Evolutionary conservation across 139 green algal species (phyloP), one percentile per base, ranked within the genome.

Genomic region (Chlorella sp.): DNA sequence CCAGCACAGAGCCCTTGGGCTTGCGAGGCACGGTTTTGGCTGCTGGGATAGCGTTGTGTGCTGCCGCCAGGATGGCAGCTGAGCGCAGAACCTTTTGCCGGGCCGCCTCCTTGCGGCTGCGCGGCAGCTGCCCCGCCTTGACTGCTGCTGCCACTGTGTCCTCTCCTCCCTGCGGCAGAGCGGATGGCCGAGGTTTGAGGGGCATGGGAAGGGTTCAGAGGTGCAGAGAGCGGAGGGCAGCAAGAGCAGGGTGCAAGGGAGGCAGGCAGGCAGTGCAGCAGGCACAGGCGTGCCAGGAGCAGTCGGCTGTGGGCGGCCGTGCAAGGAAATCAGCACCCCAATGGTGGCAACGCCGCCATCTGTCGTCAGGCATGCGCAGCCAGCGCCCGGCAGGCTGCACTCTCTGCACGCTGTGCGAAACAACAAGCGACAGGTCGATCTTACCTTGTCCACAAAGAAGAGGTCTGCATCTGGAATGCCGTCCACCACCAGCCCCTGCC

Each of bases 371-470:
- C n/a, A n/a, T n/a, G n/a, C n/a, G n/a, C n/a, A n/a, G n/a, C n/a
- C n/a, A n/a, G n/a, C n/a, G n/a, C n/a, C n/a, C n/a, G n/a, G n/a
- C n/a, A n/a, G n/a, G n/a, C n/a, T n/a, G n/a, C n/a, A n/a, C n/a
- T n/a, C n/a, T n/a, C n/a, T n/a, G n/a, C n/a, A n/a, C n/a, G n/a
- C n/a, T n/a, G n/a, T n/a, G n/a, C n/a, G n/a, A n/a, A n/a, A n/a
- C n/a, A n/a, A n/a, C n/a, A n/a, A n/a, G n/a, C n/a, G n/a, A n/a
- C n/a, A n/a, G n/a, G n/a, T n/a, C n/a, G n/a, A n/a, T n/a, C n/a
- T n/a, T 34, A 94, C 94, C 94, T 91, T 97, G 90, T 97, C 94
- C 0, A 93, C 80, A 21, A 94, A 95, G 69, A 96, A 97, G 1
- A 97, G 85, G 55, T 96, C 86, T 15, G 89, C 87, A 81, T 96